phyloP scores from a whole-genome alignment of 2,329 filamentous ascomycete genomes.

The Alternaria triticina region DNA sequence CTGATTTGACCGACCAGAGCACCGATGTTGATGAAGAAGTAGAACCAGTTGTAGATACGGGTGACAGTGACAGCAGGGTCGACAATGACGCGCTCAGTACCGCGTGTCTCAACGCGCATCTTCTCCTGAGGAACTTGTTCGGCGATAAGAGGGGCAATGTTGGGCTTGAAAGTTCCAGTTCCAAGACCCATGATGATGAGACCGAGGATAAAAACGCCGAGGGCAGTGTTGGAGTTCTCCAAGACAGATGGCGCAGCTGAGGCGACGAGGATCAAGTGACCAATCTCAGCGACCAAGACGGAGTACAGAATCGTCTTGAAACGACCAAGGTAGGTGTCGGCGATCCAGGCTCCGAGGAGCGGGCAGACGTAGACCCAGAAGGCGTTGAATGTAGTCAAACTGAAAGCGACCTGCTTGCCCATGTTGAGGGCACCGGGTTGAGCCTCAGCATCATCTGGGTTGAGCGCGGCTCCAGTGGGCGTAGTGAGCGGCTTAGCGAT shows the following conservation, averaged over 20 bases:
- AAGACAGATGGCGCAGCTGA: slow-evolving; percentile 62
- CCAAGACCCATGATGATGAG: slow-evolving; percentile 70
- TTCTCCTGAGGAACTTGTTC: slow-evolving; percentile 69
- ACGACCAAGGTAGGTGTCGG: slow-evolving; percentile 67
- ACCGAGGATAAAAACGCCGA: slow-evolving; percentile 63
- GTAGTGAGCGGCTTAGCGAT: slow-evolving; percentile 40
- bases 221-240: slow-evolving; percentile 54
- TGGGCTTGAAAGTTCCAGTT: slow-evolving; percentile 74
- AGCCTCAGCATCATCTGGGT: slow-evolving; percentile 37
- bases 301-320: slow-evolving; percentile 66
- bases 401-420: slow-evolving; percentile 61
- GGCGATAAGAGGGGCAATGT: slow-evolving; percentile 63
- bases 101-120: slow-evolving; percentile 52
- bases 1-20: slow-evolving; percentile 44
- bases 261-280: slow-evolving; percentile 61
- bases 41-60: slow-evolving; percentile 67
- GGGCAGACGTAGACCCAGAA: slow-evolving; percentile 66
- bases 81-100: slow-evolving; percentile 66
- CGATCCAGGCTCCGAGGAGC: slow-evolving; percentile 63
- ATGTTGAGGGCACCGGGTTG: slow-evolving; percentile 61
- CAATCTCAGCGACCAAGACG: slow-evolving; percentile 64
- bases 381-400: slow-evolving; percentile 60
- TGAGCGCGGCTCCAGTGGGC: slow-evolving; percentile 36
- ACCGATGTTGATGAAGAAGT: slow-evolving; percentile 49
- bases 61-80: slow-evolving; percentile 71